phyloP scores from a whole-genome alignment of 371 early-diverging fungal genomes.

The Chytridiales sp. region DNA sequence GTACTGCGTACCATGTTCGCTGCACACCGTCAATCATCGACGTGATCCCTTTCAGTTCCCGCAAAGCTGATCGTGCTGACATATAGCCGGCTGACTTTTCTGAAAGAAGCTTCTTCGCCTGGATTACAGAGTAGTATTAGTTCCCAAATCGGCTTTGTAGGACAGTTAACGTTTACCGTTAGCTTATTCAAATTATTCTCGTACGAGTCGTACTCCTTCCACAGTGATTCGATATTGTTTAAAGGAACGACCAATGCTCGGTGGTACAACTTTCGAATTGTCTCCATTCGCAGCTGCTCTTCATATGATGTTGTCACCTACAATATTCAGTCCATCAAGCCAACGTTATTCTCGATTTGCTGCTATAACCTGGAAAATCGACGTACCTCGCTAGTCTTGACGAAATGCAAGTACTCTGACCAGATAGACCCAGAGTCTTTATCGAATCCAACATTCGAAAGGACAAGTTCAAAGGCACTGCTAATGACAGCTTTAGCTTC shows the following conservation, averaged over 20 bases:
- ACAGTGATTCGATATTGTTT: slow-evolving; percentile 82
- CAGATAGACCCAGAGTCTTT: slow-evolving; percentile 86
- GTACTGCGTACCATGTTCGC: slow-evolving; percentile 62
- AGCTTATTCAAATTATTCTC: slow-evolving; percentile 84
- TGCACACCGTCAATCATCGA: slow-evolving; percentile 65
- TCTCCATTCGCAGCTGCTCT: slow-evolving; percentile 84
- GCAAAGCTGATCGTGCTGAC: slow-evolving; percentile 84
- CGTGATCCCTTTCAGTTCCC: slow-evolving; percentile 73
- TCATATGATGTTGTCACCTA: slow-evolving; percentile 79
- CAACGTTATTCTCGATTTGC: no score
- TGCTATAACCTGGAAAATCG: slow-evolving; percentile 12
- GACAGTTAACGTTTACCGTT: slow-evolving; percentile 52
- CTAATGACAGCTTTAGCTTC: slow-evolving; percentile 70
- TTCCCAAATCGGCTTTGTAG: neutral
- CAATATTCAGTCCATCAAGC: slow-evolving; percentile 8
- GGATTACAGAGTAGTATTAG: neutral
- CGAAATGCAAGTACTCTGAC: slow-evolving; percentile 83
- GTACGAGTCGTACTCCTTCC: slow-evolving; percentile 94
- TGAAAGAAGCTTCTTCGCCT: slow-evolving; percentile 83
- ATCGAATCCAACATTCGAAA: slow-evolving; percentile 87
- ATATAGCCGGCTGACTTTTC: slow-evolving; percentile 86
- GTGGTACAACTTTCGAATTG: slow-evolving; percentile 83
- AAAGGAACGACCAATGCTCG: slow-evolving; percentile 83
- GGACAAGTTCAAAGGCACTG: slow-evolving; percentile 85
- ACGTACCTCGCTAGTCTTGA: slow-evolving; percentile 77